Evolutionary conservation across 2,329 filamentous ascomycete genomes (phyloP), one percentile per base, ranked within the genome.

Genomic region (Beauveria brongniartii): DNA sequence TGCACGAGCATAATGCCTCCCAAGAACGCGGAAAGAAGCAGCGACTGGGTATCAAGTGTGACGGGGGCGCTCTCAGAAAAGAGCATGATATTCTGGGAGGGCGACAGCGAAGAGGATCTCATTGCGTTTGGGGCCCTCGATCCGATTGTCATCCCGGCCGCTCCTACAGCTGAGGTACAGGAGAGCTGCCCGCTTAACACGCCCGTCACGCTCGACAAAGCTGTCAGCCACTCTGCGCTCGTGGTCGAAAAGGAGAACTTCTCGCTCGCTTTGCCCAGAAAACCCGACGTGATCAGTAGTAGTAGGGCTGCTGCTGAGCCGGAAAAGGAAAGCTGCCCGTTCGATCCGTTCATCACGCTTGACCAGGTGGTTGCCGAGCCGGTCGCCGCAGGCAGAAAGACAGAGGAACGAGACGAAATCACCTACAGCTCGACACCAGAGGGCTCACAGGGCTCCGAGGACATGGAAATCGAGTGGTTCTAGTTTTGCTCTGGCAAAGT

Each of bases 401-500:
- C 5, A 2, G 12, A 26, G 24, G 26, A 52, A 6, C 7, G 10
- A 10, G 47, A 53, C 48, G 56, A 51, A 26, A 59, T 53, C 22
- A 57, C 30, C 14, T 57, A 57, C 55, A 46, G 50, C 6, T 57
- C 55, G 9, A 37, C 34, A 37, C 34, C 34, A 37, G 34, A 37
- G 34, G 18, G 30, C 5, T 22, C 30, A 8, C 28, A 52, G 6
- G 53, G 53, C 40, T 30, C 24, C 5, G 53, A 55, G 12, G 53
- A 55, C 24, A 55, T 55, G 53, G 53, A 55, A n/a, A 55, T 55
- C 18, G 53, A 55, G 20, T 55, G 53, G 53, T 55, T 44, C 16
- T 43, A 26, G 37, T 43, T 7, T 3, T 10, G 14, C 22, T 9
- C 22, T 37, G 14, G 24, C 30, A 5, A 5, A 40, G 5, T 12